Conservation (phyloP, 495 filamentous ascomycete species). For the Penicillium pancosmium region DNA sequence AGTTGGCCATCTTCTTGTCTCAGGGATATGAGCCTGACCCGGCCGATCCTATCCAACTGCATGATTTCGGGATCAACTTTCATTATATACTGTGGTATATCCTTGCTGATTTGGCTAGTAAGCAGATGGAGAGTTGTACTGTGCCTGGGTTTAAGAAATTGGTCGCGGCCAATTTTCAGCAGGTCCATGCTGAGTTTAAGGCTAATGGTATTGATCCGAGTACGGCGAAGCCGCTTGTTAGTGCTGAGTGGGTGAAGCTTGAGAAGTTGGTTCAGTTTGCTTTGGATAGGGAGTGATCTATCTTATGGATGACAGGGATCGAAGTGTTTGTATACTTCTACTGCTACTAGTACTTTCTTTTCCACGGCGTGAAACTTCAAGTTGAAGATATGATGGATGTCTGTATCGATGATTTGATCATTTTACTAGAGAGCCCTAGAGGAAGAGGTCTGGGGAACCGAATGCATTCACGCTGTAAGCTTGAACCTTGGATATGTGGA, state of each 20-base stretch:
- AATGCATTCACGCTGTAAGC: neutral
- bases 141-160: constrained; percentile 41
- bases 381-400: no score
- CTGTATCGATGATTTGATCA: no score
- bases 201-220: constrained; percentile 35
- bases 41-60: constrained; percentile 20
- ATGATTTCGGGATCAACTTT: constrained; percentile 32
- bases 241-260: constrained; percentile 41
- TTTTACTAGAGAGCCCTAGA: no score
- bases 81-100: constrained; percentile 42
- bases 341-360: no score
- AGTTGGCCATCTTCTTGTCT: constrained; percentile 41
- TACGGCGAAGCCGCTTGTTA: constrained; percentile 25
- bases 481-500: neutral
- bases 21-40: constrained; percentile 25
- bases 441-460: neutral
- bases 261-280: constrained; percentile 31
- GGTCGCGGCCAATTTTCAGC: constrained; percentile 32
- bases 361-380: no score
- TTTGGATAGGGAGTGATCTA: constrained; percentile 27
- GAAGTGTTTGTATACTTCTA: no score
- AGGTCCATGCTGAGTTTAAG: constrained; percentile 37
- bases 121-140: constrained; percentile 36
- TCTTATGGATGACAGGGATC: neutral
- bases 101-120: constrained; percentile 44